Percentiles rank a stretch among this genome's conserved stretches.
Evolutionary conservation across 2,329 filamentous ascomycete species (phyloP).

Genomic region (Epichloe scottii): DNA sequence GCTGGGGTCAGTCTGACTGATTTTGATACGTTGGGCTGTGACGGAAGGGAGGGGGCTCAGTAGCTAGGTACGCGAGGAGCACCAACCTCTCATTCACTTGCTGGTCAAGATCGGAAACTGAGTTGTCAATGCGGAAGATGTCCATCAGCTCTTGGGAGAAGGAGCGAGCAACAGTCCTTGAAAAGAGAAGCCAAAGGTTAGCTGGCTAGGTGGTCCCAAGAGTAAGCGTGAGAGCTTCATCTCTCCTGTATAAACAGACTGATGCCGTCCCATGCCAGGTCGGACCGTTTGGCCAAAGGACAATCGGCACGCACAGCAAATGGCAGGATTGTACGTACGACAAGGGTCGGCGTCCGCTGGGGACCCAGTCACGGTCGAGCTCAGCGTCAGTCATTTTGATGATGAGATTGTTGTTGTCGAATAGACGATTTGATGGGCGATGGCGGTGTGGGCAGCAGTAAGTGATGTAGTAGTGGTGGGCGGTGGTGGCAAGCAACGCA

Average conservation of each 20-base stretch:
- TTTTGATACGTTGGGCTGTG: background rate
- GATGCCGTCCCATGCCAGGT: background rate
- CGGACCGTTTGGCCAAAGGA: background rate
- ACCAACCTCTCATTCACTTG: slow-evolving; percentile 73
- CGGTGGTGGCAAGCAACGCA: background rate
- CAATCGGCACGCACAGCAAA: background rate
- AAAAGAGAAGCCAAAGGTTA: slow-evolving; percentile 1
- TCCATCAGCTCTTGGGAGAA: slow-evolving; percentile 80
- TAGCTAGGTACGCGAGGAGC: slow-evolving; percentile 4
- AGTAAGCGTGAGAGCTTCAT: background rate
- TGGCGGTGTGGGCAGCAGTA: background rate
- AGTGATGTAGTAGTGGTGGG: background rate
- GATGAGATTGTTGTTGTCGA: slow-evolving; percentile 5
- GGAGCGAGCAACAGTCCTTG: slow-evolving; percentile 72
- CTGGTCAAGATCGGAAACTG: slow-evolving; percentile 58
- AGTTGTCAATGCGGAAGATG: slow-evolving; percentile 78
- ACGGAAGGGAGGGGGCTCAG: slow-evolving; percentile 2
- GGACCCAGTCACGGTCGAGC: slow-evolving; percentile 68
- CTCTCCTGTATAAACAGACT: background rate
- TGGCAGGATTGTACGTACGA: slow-evolving; percentile 49
- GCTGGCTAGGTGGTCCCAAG: background rate
- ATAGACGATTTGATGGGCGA: background rate
- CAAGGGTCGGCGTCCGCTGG: slow-evolving; percentile 64
- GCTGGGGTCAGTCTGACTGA: background rate
- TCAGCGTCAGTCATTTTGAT: slow-evolving; percentile 47